Evolutionary conservation across 495 filamentous ascomycete genomes (phyloP).

Genomic region (Aspergillus indologenus): DNA sequence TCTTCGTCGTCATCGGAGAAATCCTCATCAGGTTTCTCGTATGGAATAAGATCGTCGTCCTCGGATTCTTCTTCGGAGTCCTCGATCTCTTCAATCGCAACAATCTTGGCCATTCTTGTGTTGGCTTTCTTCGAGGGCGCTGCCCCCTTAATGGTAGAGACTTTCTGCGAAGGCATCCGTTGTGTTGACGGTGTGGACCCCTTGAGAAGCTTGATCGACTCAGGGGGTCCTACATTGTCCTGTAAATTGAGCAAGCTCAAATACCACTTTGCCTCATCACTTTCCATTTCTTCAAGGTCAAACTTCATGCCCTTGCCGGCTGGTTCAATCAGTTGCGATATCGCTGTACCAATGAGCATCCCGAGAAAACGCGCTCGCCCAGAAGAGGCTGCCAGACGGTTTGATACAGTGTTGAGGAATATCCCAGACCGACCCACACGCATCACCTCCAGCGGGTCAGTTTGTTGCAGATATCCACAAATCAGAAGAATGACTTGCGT

Average conservation of each 20-base stretch:
- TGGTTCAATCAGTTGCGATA: slow-evolving; percentile 78
- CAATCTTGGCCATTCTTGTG: slow-evolving; percentile 49
- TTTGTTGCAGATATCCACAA: slow-evolving; percentile 70
- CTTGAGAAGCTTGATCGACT: slow-evolving; percentile 39
- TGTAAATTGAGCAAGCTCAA: slow-evolving; percentile 58
- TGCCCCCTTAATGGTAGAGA: slow-evolving; percentile 8
- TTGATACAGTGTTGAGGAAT: slow-evolving; percentile 79
- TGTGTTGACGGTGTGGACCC: slow-evolving; percentile 6
- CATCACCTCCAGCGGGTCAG: slow-evolving; percentile 55
- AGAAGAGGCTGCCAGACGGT: slow-evolving; percentile 76
- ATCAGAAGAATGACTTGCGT: slow-evolving; percentile 74
- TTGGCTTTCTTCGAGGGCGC: slow-evolving; percentile 20
- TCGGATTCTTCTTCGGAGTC: slow-evolving; percentile 40
- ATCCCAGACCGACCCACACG: slow-evolving; percentile 64
- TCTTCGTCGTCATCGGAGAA: slow-evolving; percentile 89
- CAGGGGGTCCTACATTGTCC: slow-evolving; percentile 62
- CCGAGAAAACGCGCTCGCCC: slow-evolving; percentile 76
- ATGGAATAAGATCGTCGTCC: slow-evolving; percentile 73
- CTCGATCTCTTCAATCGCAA: slow-evolving; percentile 66
- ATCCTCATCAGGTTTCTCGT: slow-evolving; percentile 92
- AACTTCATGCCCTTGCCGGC: slow-evolving; percentile 74
- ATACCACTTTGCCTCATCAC: slow-evolving; percentile 74
- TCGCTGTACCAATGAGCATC: slow-evolving; percentile 79
- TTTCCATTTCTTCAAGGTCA: slow-evolving; percentile 73
- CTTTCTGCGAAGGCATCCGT: slow-evolving; percentile 7